Evolutionary conservation across 2,329 filamentous ascomycete genomes (phyloP), one percentile per base, ranked within the genome.

Genomic region (Pseudocercospora musae): DNA sequence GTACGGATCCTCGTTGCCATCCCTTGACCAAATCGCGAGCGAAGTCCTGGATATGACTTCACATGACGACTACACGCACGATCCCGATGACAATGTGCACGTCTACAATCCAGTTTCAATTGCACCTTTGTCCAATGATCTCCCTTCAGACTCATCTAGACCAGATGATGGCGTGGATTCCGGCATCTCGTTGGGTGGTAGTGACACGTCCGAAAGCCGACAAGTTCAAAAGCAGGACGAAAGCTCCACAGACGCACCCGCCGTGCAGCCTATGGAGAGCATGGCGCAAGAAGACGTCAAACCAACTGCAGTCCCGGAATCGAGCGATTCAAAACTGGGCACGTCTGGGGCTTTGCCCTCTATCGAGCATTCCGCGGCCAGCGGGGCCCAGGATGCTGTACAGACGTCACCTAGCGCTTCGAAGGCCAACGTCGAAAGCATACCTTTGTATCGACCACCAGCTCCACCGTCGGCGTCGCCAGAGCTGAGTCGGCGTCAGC

Each of bases 21-120:
- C 74, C 11, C 63, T 76, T 40, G 73, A 76, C 59, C 73, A 76
- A 58, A 74, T 76, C 46, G 74, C 74, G 2, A 74, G 67, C 40
- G 73, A 76, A 56, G 73, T 75, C 10, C 67, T 75, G 42, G 72
- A 75, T 40, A 74, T 74, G 71, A 69, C 73, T 25, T 56, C 59
- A 11, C 54, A 63, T 40, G 57, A 62, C 21, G 69, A 68, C 57
- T 68, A 65, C 25, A 64, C 67, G 58, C 60, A 65, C 15, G 52
- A 66, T 13, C 42, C 56, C 1, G 57, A 65, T 11, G 62, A 63
- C 18, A 66, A 60, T 25, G 59, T 63, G 5, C 65, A 67, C 27
- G 63, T 62, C 21, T 68, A 69, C 55, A 52, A 67, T 29, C 62
- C 64, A 9, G 50, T 61, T 18, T 62, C 67, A 23, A 63, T 63